Conservation (phyloP, 371 early-diverging fungal genomes). For the Mucor ambiguus region DNA sequence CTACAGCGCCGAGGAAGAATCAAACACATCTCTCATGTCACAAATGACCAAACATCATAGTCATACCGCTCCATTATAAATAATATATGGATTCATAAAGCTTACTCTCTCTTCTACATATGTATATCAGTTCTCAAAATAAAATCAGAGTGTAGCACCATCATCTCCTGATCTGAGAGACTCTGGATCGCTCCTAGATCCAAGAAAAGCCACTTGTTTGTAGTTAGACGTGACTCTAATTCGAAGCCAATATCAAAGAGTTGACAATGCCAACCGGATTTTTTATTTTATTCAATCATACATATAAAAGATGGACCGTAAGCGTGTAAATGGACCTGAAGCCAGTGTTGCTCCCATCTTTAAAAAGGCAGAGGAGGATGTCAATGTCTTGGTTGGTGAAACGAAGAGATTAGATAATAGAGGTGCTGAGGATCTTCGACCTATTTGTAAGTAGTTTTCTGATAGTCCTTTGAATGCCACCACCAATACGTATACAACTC, state of each 20-base stretch:
- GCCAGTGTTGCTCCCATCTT: slow-evolving; percentile 70
- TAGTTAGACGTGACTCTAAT: not conserved
- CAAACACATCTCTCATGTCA: not conserved
- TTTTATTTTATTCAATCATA: not conserved
- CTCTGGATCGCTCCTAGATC: not conserved
- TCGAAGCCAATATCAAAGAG: not conserved
- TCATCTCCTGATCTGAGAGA: not conserved
- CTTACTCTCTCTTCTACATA: not conserved
- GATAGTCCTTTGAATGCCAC: not conserved
- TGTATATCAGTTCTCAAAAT: not conserved
- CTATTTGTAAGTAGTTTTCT: slow-evolving; percentile 50
- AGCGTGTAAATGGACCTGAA: slow-evolving; percentile 78
- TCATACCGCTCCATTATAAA: not conserved
- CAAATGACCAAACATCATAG: not conserved
- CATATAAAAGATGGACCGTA: slow-evolving; percentile 62
- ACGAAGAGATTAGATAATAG: slow-evolving; percentile 59
- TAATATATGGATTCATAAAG: not conserved
- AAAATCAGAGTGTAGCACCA: not conserved
- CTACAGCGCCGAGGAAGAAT: not conserved
- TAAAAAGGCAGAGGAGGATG: slow-evolving; percentile 33
- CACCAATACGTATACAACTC: not conserved
- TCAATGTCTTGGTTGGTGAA: slow-evolving; percentile 24
- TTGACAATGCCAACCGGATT: not conserved
- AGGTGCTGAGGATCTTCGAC: slow-evolving; percentile 59
- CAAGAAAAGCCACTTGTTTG: not conserved